Base-by-base conservation (phyloP, 306 rosid genomes). In the Vachellia collinsii region DNA sequence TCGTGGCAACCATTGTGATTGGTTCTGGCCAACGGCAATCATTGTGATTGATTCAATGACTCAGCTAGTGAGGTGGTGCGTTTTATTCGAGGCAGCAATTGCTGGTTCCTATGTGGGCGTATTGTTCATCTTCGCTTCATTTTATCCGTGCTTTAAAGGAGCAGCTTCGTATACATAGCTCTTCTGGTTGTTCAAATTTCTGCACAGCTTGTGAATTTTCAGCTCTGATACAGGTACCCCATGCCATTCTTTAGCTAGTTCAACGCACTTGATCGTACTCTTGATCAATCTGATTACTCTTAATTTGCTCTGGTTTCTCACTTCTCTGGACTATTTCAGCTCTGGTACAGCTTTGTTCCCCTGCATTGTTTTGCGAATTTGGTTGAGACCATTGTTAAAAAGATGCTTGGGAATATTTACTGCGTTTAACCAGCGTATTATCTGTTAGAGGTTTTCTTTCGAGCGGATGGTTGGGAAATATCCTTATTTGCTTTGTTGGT, bases 161-260 rank as follows among this genome's bases (percentile, higher is more conserved):
- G 13, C 75, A 47, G 75, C n/a, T 46, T 23, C 56, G 0, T 34
- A 1, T 61, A 44, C 9, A 44, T 19, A 14, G 23, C 62, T 29
- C 25, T 38, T 47, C 29, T 16, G 44, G 44, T 5, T 37, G 65
- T 53, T 53, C 47, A 51, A 10, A 20, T 37, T 53, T 74, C 53
- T 37, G 50, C 8, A 7, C 46, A 1, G 44, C 20, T 58, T 0
- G 11, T 36, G 53, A 65, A 12, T 38, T 19, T 12, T 54, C 23
- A 20, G 25, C 70, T 76, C 79, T 42, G 70, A 44, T 25, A 22
- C 54, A 23, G 61, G 71, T 76, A 76, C 44, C 23, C 11, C 67
- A 20, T 11, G 43, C 23, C 16, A 43, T 59, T 20, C 58, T 59
- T 59, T 68, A 42, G 2, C 58, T 61, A 41, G 29, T 19, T 42